Percentiles rank a stretch among this genome's conserved stretches.
These are phyloP conservation scores for Zasmidium cellare DNA, from an alignment of 2,329 filamentous ascomycete genomes.

Conservation along the genomic window DNA sequence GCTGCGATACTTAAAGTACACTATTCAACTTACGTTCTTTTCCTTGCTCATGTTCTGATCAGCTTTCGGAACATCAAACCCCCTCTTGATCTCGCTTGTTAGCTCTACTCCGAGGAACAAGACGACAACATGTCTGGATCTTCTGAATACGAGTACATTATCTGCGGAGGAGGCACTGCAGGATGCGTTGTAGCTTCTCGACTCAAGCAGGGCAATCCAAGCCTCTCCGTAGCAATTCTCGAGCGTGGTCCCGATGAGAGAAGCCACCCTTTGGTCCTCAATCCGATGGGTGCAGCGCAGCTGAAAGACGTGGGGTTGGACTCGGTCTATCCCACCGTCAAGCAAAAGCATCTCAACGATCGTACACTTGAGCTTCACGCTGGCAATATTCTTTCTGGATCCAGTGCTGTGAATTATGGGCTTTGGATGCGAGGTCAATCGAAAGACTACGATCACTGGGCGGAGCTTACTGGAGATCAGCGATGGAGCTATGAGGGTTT, in stretches of 20 bases:
- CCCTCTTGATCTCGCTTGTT: too few species aligned
- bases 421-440: constrained; percentile 6
- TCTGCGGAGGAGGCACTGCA: constrained; percentile 29
- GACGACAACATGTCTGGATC: neutral
- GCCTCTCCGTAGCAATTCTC: neutral
- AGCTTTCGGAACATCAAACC: too few species aligned
- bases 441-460: constrained; percentile 9
- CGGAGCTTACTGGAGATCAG: neutral
- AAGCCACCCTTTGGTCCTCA: constrained; percentile 1
- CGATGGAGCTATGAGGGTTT: constrained; percentile 3
- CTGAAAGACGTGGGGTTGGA: constrained; percentile 2
- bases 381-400: constrained; percentile 6
- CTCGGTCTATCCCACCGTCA: neutral
- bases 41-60: too few species aligned
- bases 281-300: neutral
- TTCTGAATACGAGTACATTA: constrained; percentile 22
- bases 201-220: constrained; percentile 6
- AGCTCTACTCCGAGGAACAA: too few species aligned
- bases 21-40: too few species aligned
- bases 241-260: constrained; percentile 1
- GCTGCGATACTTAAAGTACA: too few species aligned
- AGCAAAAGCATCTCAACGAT: constrained; percentile 1
- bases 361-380: constrained; percentile 2
- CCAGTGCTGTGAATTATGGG: constrained; percentile 4
- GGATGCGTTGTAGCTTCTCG: constrained; percentile 26